Base-by-base conservation (phyloP, 345 rosid genomes). In the Brassica carinata region DNA sequence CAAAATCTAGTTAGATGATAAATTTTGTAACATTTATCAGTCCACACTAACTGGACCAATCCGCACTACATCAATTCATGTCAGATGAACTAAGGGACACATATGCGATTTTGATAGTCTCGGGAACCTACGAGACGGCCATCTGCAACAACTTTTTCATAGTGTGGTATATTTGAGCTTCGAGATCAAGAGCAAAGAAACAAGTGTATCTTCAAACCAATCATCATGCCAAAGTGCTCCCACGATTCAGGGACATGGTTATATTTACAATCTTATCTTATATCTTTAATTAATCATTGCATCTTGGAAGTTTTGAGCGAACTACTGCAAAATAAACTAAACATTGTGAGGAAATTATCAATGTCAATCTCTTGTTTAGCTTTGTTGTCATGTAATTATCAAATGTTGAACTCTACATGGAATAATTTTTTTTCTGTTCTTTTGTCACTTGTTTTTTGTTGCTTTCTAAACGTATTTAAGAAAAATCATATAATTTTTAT, bases 371-470 rank as follows among this genome's bases (percentile, higher is more conserved):
- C 72, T 53, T 71, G 36, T 71, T 63, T 34, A n/a, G 69, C 30
- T 45, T 62, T 45, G 13, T 45, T 45, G 69, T 67, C 51, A 43
- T 69, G 67, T 40, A 59, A 29, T 6, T 71, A 71, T 64, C 29
- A 64, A 51, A 30, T 9, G 55, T 34, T 75, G 38, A 26, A 67
- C 45, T 62, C 10, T 75, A 26, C 43, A 38, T 36, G 30, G 45
- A 10, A 68, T 33, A 67, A 19, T 1, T 17, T n/a, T 10, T 27
- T 19, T 66, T 65, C 19, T 4, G 4, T 5, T 19, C 3, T 23
- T 40, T 19, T 27, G 71, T 80, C 67, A 29, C 62, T 73, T 59
- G 74, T 73, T 67, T 67, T 79, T 74, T 74, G 43, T 67, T 48
- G 61, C 31, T 74, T n/a, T 59, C 14, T 66, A 17, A 55, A 36